phyloP scores from a whole-genome alignment of 1,284 basidiomycete species.

The Cutaneotrichosporon dermatis region DNA sequence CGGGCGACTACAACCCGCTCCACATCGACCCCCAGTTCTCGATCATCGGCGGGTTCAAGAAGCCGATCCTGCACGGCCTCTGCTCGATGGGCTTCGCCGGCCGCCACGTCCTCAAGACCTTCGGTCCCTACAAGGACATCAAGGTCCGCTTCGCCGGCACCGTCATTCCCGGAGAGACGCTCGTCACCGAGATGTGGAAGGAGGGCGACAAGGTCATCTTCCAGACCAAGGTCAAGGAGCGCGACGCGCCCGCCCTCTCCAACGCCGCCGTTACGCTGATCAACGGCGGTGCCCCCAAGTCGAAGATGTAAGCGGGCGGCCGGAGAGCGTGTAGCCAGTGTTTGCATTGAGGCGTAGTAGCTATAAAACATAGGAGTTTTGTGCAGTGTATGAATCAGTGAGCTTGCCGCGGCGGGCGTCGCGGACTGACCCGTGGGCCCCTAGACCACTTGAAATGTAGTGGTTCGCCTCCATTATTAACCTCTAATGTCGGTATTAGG shows the following conservation, averaged over 20 bases:
- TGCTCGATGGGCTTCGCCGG: conserved; percentile 91
- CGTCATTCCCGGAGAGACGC: conserved; percentile 92
- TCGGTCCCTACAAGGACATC: conserved; percentile 83
- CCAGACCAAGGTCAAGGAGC: conserved; percentile 55
- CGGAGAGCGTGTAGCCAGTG: no score
- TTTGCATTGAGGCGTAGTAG: background rate
- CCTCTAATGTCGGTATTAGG: no score
- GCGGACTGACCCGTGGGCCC: no score
- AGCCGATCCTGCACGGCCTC: conserved; percentile 72
- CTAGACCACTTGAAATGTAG: no score
- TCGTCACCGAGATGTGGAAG: conserved; percentile 96
- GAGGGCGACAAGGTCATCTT: conserved; percentile 89
- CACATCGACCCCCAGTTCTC: conserved; percentile 94
- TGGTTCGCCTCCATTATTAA: no score
- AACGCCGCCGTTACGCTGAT: conserved; percentile 55
- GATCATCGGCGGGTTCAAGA: conserved; percentile 87
- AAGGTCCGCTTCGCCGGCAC: conserved; percentile 73
- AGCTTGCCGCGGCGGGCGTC: no score
- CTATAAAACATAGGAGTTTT: background rate
- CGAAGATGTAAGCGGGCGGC: conserved; percentile 42
- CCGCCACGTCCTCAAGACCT: conserved; percentile 88
- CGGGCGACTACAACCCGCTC: conserved; percentile 85
- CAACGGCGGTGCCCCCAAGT: conserved; percentile 30
- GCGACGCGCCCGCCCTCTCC: conserved; percentile 51
- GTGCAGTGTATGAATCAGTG: conserved; percentile 1